These are phyloP conservation scores for Alloteropsis semialata DNA, from an alignment of 176 grass and related monocot genomes.

Conservation along the genomic window DNA sequence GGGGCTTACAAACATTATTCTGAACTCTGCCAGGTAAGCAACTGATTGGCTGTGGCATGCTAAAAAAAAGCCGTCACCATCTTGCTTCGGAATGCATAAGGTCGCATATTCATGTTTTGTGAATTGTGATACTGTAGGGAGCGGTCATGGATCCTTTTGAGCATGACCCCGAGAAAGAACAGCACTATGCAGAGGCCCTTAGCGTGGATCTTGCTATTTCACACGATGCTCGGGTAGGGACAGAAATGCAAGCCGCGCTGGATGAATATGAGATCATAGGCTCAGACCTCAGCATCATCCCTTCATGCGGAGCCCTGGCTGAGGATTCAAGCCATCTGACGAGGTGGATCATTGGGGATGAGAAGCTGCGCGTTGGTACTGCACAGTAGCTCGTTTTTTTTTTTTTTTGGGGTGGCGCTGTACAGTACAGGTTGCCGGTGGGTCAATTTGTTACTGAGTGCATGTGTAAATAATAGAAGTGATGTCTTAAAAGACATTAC, in stretches of 20 bases:
- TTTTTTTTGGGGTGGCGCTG: not conserved
- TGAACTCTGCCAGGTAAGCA: conserved; percentile 67
- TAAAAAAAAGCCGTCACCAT: not conserved
- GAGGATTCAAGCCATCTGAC: conserved; percentile 73
- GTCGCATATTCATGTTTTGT: conserved; percentile 2
- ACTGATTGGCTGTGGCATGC: not conserved
- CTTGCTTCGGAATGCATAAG: not conserved
- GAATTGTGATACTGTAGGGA: conserved; percentile 52
- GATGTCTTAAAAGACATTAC: not conserved
- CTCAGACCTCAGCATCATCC: conserved; percentile 68
- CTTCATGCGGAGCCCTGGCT: conserved; percentile 40
- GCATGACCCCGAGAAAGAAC: conserved; percentile 64
- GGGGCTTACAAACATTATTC: conserved; percentile 80
- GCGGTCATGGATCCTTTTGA: conserved; percentile 83
- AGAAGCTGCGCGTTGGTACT: conserved; percentile 31
- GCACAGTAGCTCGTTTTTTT: conserved; percentile 3
- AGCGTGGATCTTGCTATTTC: conserved; percentile 40
- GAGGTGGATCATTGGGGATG: conserved; percentile 89
- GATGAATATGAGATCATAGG: conserved; percentile 64
- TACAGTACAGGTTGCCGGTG: conserved; percentile 14
- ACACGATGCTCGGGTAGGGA: conserved; percentile 43
- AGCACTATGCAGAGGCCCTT: conserved; percentile 57
- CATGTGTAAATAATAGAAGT: not conserved
- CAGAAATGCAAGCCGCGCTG: conserved; percentile 56
- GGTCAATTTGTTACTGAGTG: not conserved